Evolutionary conservation across 2,329 filamentous ascomycete species (phyloP).

Genomic region (Tolypocladium inflatum): DNA sequence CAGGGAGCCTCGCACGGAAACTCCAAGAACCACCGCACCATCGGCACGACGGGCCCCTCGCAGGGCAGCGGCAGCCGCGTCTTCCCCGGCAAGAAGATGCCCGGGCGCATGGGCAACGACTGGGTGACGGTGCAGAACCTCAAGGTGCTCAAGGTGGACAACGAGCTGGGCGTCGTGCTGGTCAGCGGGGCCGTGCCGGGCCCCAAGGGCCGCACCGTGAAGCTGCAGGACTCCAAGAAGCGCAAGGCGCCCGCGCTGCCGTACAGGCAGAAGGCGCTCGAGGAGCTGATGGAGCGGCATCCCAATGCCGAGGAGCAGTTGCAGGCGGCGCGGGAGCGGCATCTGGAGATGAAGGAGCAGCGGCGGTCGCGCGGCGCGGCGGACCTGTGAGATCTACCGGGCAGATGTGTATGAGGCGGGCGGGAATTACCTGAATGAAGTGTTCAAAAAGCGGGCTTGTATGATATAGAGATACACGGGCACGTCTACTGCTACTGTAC

Average conservation of each 20-base stretch:
- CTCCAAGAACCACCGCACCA: constrained; percentile 84
- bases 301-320: constrained; percentile 35
- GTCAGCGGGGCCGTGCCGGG: constrained; percentile 82
- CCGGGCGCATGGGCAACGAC: constrained; percentile 88
- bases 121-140: constrained; percentile 86
- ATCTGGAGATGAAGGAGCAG: constrained; percentile 45
- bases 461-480: constrained; percentile 28
- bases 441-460: constrained; percentile 20
- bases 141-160: constrained; percentile 79
- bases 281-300: constrained; percentile 35
- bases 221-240: constrained; percentile 84
- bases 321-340: constrained; percentile 37
- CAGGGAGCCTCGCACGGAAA: constrained; percentile 93
- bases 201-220: constrained; percentile 76
- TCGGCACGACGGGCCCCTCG: constrained; percentile 81
- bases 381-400: constrained; percentile 5
- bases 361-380: constrained; percentile 20
- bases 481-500: constrained; percentile 10
- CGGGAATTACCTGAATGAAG: constrained; percentile 10
- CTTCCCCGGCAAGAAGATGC: constrained; percentile 94
- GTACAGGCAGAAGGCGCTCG: constrained; percentile 36
- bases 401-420: constrained; percentile 1
- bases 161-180: constrained; percentile 77
- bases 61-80: constrained; percentile 92
- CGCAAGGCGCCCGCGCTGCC: constrained; percentile 51